Conservation (phyloP, 306 rosid genomes). For the Styphnolobium japonicum region DNA sequence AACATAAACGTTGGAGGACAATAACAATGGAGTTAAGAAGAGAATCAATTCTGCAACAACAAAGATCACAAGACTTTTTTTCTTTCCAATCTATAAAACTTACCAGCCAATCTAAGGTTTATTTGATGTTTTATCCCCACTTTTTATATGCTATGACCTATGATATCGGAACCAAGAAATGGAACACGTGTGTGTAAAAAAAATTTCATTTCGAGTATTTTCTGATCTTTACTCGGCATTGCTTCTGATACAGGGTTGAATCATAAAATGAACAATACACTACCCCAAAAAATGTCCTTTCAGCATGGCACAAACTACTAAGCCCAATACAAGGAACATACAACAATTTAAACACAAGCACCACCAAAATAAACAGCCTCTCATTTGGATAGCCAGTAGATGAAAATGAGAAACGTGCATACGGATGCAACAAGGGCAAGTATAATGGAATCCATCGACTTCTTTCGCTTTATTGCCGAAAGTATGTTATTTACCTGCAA, state of each 20-base stretch:
- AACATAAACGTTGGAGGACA: too few relatives aligned
- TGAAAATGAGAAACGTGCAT: constrained; percentile 83
- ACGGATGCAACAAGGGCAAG: constrained; percentile 85
- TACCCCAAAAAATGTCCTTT: constrained; percentile 15
- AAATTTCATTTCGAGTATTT: background rate
- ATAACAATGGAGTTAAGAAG: too few relatives aligned
- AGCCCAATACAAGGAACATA: constrained; percentile 17
- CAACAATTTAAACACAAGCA: constrained; percentile 25
- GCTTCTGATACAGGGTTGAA: constrained; percentile 30
- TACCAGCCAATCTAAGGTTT: background rate
- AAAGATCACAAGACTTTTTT: background rate
- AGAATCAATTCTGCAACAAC: too few relatives aligned
- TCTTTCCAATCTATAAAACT: background rate
- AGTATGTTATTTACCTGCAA: constrained; percentile 83
- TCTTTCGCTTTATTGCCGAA: constrained; percentile 78
- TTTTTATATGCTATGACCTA: constrained; percentile 10
- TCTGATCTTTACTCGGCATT: constrained; percentile 20
- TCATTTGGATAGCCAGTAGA: constrained; percentile 94
- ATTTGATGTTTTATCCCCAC: background rate
- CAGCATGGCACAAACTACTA: constrained; percentile 10
- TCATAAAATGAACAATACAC: constrained; percentile 30
- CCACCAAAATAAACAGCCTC: constrained; percentile 30
- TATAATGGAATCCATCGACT: constrained; percentile 88
- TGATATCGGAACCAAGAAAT: constrained; percentile 10
- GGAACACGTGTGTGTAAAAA: background rate